phyloP scores from a whole-genome alignment of 1,284 basidiomycete genomes.

The Marasmius sp. region DNA sequence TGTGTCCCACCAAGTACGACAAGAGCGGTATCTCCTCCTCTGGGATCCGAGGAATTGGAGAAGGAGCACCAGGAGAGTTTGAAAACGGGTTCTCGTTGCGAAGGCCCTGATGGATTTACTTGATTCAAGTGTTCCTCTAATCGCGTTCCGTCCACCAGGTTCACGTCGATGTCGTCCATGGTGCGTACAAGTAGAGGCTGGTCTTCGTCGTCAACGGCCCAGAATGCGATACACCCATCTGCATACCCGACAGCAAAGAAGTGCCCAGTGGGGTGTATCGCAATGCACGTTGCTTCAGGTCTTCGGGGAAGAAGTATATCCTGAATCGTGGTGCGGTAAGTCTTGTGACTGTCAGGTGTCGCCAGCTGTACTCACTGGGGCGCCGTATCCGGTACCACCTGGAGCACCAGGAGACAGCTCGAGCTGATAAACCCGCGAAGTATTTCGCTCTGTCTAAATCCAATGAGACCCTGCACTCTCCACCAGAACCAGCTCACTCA shows the following conservation, averaged over 20 bases:
- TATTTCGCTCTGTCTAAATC: constrained; percentile 54
- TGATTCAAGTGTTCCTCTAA: constrained; percentile 42
- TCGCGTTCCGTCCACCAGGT: constrained; percentile 45
- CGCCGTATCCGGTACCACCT: constrained; percentile 68
- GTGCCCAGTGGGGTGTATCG: constrained; percentile 70
- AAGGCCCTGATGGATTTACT: constrained; percentile 10
- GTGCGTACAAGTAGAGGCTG: constrained; percentile 81
- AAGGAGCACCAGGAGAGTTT: constrained; percentile 86
- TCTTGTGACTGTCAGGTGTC: neutral
- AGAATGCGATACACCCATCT: constrained; percentile 89
- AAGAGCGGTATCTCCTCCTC: constrained; percentile 70
- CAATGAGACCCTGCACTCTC: neutral
- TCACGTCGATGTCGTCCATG: constrained; percentile 55
- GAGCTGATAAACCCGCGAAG: constrained; percentile 66
- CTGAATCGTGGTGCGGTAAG: constrained; percentile 30
- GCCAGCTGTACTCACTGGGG: constrained; percentile 35
- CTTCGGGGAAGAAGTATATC: constrained; percentile 71
- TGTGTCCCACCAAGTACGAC: constrained; percentile 78
- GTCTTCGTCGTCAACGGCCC: constrained; percentile 81
- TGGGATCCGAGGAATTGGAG: constrained; percentile 59
- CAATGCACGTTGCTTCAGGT: constrained; percentile 71
- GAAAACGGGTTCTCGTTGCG: constrained; percentile 78
- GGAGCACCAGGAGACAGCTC: constrained; percentile 77
- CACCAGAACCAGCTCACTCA: constrained; percentile 28
- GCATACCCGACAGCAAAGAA: constrained; percentile 72